Percentiles rank a stretch among this genome's conserved stretches.
Conservation (phyloP, 306 rosid genomes). For the Begonia masoniana region DNA sequence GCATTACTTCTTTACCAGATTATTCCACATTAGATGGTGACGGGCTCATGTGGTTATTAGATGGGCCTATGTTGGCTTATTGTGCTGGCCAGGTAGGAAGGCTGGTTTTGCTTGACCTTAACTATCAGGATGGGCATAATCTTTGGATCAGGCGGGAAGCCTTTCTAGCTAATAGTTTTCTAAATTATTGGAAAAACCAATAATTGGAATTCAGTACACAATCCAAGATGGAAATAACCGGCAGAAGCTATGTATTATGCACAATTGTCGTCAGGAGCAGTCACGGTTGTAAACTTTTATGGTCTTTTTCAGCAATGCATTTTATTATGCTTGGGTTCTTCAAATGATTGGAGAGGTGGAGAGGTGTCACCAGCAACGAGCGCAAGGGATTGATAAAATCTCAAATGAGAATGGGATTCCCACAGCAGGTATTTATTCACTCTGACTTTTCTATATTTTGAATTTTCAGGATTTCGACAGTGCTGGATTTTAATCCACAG, state of each 20-base stretch:
- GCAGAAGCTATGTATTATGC: too few species aligned
- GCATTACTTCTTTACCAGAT: constrained; percentile 25
- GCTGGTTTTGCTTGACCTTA: not conserved
- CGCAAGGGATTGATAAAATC: constrained; percentile 64
- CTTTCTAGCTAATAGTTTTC: too few species aligned
- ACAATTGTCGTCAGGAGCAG: too few species aligned
- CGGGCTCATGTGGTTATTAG: constrained; percentile 61
- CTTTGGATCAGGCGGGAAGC: too few species aligned
- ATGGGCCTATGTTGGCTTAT: constrained; percentile 75
- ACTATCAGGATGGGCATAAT: too few species aligned
- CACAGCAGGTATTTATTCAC: constrained; percentile 49
- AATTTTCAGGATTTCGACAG: too few species aligned
- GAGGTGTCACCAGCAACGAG: constrained; percentile 64
- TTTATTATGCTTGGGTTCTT: not conserved
- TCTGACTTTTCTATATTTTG: too few species aligned
- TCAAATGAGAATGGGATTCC: constrained; percentile 86
- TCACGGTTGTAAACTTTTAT: too few species aligned
- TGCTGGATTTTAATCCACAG: too few species aligned
- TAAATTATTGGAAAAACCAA: too few species aligned
- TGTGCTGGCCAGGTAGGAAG: constrained; percentile 64
- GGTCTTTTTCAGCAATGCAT: not conserved
- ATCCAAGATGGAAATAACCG: too few species aligned
- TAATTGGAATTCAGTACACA: too few species aligned
- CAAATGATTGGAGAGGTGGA: constrained; percentile 29
- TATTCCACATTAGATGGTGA: constrained; percentile 53